phyloP scores from a whole-genome alignment of 495 filamentous ascomycete genomes.

The Oidiodendron maius region DNA sequence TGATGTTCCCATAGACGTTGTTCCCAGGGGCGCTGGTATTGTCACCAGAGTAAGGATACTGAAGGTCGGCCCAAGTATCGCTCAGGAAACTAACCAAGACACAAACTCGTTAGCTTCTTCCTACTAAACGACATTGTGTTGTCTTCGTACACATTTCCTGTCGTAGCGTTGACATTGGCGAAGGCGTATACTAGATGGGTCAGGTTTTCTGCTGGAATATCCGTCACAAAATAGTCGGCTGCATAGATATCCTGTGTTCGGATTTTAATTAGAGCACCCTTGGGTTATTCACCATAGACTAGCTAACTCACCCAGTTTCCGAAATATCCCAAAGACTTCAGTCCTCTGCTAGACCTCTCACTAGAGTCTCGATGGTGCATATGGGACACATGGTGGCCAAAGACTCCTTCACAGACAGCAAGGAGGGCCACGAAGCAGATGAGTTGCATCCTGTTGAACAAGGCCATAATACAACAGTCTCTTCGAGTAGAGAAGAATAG shows the following conservation, averaged over 20 bases:
- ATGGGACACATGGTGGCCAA: too few species aligned
- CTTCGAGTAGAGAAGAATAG: too few species aligned
- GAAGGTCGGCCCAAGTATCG: conserved; percentile 75
- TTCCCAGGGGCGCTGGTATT: conserved; percentile 58
- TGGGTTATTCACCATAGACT: too few species aligned
- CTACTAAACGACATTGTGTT: too few species aligned
- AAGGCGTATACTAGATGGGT: conserved; percentile 82
- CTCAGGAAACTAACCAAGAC: conserved; percentile 50
- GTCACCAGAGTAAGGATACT: conserved; percentile 81
- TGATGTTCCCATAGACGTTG: conserved; percentile 83
- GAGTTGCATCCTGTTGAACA: too few species aligned
- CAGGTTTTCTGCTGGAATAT: conserved; percentile 78
- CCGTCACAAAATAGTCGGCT: conserved; percentile 75
- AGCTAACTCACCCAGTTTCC: conserved; percentile 9
- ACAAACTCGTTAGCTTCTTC: background rate
- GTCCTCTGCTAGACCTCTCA: too few species aligned
- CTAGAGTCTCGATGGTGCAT: too few species aligned
- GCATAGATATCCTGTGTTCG: conserved; percentile 72
- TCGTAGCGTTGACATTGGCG: conserved; percentile 54
- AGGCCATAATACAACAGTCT: too few species aligned
- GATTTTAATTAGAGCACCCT: background rate
- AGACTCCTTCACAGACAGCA: too few species aligned
- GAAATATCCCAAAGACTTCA: conserved; percentile 5
- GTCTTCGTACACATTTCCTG: conserved; percentile 57
- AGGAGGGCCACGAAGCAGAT: too few species aligned